A percentile compares a stretch with the other conserved stretches of the same genome.
phyloP scores from a whole-genome alignment of 1,139 yeast species.

The Debaryomycetaceae sp. region DNA sequence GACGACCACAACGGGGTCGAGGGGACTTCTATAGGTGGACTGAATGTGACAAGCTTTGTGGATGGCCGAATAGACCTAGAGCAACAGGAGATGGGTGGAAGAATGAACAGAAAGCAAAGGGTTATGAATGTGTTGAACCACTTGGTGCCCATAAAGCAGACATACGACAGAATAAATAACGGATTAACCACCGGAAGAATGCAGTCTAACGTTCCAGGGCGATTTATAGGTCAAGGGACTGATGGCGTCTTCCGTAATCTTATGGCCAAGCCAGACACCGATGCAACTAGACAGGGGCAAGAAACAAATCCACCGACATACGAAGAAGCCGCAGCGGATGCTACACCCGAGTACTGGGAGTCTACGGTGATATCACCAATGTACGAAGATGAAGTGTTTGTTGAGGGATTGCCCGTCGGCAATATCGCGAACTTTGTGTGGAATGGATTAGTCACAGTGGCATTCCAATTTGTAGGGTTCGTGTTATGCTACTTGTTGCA shows the following conservation, averaged over 20 bases:
- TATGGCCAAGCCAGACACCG: constrained; percentile 78
- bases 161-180: constrained; percentile 43
- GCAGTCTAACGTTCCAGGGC: constrained; percentile 43
- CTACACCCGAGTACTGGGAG: constrained; percentile 98
- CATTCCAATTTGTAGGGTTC: constrained; percentile 93
- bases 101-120: constrained; percentile 26
- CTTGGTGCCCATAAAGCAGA: constrained; percentile 39
- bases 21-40: background rate
- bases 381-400: constrained; percentile 82
- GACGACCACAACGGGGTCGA: constrained; percentile 4
- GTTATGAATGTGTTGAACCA: constrained; percentile 31
- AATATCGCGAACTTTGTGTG: constrained; percentile 81
- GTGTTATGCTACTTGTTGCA: constrained; percentile 85
- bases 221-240: constrained; percentile 53
- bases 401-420: constrained; percentile 97
- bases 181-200: constrained; percentile 44
- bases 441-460: constrained; percentile 83
- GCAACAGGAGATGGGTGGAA: constrained; percentile 7
- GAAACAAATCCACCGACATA: constrained; percentile 80
- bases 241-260: constrained; percentile 95
- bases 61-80: constrained; percentile 8
- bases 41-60: background rate
- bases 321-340: constrained; percentile 93
- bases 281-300: constrained; percentile 33
- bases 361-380: constrained; percentile 81